Evolutionary conservation across 1,139 yeast genomes (phyloP).

Genomic region (Magnusiomyces paraingens): DNA sequence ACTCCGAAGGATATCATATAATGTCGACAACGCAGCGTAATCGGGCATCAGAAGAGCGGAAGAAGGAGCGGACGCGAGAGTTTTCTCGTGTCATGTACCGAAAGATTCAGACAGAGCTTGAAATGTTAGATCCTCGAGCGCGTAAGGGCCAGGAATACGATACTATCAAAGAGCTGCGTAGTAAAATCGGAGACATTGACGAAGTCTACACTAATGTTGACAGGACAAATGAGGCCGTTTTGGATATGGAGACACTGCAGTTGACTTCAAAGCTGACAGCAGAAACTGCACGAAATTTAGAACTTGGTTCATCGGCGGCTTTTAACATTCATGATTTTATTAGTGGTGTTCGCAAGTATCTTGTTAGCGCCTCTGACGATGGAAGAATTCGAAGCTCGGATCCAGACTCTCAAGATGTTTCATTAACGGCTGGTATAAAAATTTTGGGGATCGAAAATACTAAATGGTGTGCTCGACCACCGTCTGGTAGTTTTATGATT

Average conservation of each 20-base stretch:
- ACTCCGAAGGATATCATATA: no score
- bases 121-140: not conserved
- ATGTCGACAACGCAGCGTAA: no score
- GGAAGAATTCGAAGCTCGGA: constrained; percentile 4
- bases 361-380: constrained; percentile 31
- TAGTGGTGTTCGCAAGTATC: constrained; percentile 36
- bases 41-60: no score
- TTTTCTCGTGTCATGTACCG: constrained; percentile 1
- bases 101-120: not conserved
- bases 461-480: constrained; percentile 34
- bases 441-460: constrained; percentile 45
- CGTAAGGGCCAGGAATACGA: not conserved
- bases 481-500: constrained; percentile 53
- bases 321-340: constrained; percentile 46
- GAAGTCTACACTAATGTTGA: constrained; percentile 15
- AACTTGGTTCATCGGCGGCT: constrained; percentile 24
- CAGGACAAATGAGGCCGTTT: constrained; percentile 19
- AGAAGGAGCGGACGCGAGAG: constrained; percentile 1
- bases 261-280: constrained; percentile 16
- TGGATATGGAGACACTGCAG: constrained; percentile 17
- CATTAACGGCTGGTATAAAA: constrained; percentile 41
- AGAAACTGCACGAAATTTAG: constrained; percentile 15
- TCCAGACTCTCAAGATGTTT: not conserved
- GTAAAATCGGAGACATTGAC: constrained; percentile 14
- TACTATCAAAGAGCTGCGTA: constrained; percentile 9